Evolutionary conservation across 2,329 filamentous ascomycete species (phyloP), one percentile per base, ranked within the genome.

Genomic region (Malbranchea cinnamomea): DNA sequence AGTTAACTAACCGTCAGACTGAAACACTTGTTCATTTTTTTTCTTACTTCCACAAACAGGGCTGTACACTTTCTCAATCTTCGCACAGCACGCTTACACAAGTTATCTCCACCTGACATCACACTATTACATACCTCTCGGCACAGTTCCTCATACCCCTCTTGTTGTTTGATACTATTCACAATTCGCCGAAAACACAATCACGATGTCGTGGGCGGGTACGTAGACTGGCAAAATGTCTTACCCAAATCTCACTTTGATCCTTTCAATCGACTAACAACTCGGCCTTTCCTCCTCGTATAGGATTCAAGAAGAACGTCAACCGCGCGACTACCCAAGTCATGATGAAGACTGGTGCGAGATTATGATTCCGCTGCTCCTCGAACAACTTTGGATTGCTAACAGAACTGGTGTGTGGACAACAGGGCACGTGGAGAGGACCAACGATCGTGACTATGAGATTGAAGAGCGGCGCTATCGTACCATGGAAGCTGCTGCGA

Each of bases 281-380:
- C 9, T 19, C 11, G 18, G 10, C 11, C 20, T n/a, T 33, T 30
- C 7, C 21, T 2, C 3, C 6, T 10, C n/a, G 5, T 21, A 20
- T 48, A 79, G 78, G 78, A 41, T 87, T 84, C 65, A 84, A 89
- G 65, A 93, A 92, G 59, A 91, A 91, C 74, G 85, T 95, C 65
- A 87, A 89, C 67, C 83, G 89, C 64, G 87, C 87, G 48, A 94
- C 87, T 59, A 98, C 91, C 62, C 85, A 94, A 75, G 87, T 95
- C 39, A 94, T 98, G 83, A 95, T 98, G 87, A 98, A 98, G 71
- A 92, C 85, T 34, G 82, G 77, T 80, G 56, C 41, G 66, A 48
- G 22, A 25, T 29, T 41, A 35, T 38, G 32, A 37, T 40, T 12
- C 14, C 9, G n/a, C n/a, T n/a, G n/a, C n/a, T n/a, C n/a, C n/a